Conservation (phyloP, 2,329 filamentous ascomycete species). For the Lecanoromycetidae sp. region DNA sequence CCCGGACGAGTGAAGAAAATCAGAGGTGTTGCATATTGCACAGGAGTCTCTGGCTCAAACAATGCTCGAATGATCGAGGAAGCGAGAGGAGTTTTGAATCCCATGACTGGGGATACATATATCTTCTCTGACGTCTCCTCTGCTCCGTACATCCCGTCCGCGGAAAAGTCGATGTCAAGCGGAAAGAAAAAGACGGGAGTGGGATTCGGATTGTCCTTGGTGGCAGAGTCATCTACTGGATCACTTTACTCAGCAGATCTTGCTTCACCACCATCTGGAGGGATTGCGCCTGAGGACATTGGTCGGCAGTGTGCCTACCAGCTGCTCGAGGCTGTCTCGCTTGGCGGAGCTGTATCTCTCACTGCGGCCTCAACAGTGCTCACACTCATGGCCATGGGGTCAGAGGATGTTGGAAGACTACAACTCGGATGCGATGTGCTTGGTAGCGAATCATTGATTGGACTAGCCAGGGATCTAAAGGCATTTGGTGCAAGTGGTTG, state of each 20-base stretch:
- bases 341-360: conserved; percentile 68
- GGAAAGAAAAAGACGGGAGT: conserved; percentile 58
- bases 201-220: conserved; percentile 79
- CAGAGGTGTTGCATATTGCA: conserved; percentile 84
- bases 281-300: conserved; percentile 77
- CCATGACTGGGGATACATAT: conserved; percentile 77
- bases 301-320: conserved; percentile 82
- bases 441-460: conserved; percentile 66
- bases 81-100: conserved; percentile 75
- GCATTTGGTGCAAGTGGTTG: conserved; percentile 85
- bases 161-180: conserved; percentile 52
- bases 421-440: conserved; percentile 71
- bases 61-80: conserved; percentile 92
- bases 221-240: conserved; percentile 83
- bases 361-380: conserved; percentile 64
- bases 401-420: conserved; percentile 83
- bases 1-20: conserved; percentile 79
- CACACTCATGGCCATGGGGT: conserved; percentile 94
- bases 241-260: conserved; percentile 83
- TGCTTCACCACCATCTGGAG: conserved; percentile 60
- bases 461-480: conserved; percentile 69
- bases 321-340: conserved; percentile 67
- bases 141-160: conserved; percentile 50
- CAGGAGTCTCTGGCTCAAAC: conserved; percentile 81
- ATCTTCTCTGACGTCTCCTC: conserved; percentile 60